Evolutionary conservation across 345 rosid species (phyloP), one percentile per base, ranked within the genome.

Genomic region (Dimocarpus longan): DNA sequence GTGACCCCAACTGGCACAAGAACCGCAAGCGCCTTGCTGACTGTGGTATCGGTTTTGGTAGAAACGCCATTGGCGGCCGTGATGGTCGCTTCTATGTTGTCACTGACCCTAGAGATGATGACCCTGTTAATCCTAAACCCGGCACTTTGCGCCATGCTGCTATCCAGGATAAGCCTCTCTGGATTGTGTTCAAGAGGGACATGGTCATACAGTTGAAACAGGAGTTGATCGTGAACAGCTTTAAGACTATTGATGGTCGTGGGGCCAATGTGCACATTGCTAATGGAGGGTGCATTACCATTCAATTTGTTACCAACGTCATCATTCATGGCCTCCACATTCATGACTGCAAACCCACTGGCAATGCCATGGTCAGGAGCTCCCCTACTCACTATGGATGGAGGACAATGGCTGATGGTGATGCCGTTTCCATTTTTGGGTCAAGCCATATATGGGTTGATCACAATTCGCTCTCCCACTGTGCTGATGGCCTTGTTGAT

Each of bases 361-460:
- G 98, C 6, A 92, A 95, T 80, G 97, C 98, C 60, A 84, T 90
- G 93, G 97, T 95, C 46, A 89, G 98, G 79, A 95, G 97, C 87
- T 89, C 98, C 0, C 95, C 97, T 0, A 63, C 82, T 73, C 98
- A 95, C 68, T 95, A 64, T 48, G 98, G 98, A 7, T 95, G 96
- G 97, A 90, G 98, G 86, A 91, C 95, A 44, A 91, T 93, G 90
- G 93, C 98, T 37, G 98, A 95, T 48, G 98, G 98, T 3, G 98
- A 95, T 76, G 97, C 88, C 56, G 43, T 95, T 68, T 95, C 97
- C 39, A 93, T 95, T 65, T 95, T 91, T 70, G 95, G 97, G 52
- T 91, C 98, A 5, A 93, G 97, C 79, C 97, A 95, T 66, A 78
- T 95, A 8, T 95, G 98, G 98, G 80, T 95, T 64, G 98, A 95